Evolutionary conservation across 495 filamentous ascomycete species (phyloP).

Genomic region (Penicillium lividum): DNA sequence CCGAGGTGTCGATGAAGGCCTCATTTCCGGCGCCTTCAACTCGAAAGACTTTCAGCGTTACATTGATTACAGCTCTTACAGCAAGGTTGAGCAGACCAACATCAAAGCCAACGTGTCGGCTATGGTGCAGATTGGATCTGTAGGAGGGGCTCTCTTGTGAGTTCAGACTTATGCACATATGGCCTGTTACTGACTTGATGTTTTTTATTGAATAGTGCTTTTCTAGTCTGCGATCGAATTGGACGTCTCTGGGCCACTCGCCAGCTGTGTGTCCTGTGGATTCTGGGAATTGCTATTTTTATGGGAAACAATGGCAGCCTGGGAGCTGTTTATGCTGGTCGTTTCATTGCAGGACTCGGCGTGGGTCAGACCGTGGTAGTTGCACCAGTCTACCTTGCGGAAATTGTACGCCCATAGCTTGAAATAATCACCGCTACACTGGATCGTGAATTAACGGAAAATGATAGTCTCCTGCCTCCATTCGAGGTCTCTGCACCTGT

Average conservation of each 20-base stretch:
- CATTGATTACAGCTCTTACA: slow-evolving; percentile 58
- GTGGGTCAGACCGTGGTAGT: slow-evolving; percentile 70
- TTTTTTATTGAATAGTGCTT: slow-evolving; percentile 45
- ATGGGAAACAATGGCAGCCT: slow-evolving; percentile 62
- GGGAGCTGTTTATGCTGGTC: slow-evolving; percentile 64
- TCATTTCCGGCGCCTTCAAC: slow-evolving; percentile 67
- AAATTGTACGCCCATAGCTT: slow-evolving; percentile 34
- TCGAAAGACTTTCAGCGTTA: slow-evolving; percentile 60
- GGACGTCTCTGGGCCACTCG: slow-evolving; percentile 71
- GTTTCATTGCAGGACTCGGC: slow-evolving; percentile 68
- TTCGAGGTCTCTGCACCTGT: slow-evolving; percentile 69
- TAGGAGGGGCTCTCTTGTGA: slow-evolving; percentile 63
- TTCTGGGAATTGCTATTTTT: slow-evolving; percentile 67
- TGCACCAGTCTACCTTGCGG: slow-evolving; percentile 53
- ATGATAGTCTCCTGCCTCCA: slow-evolving; percentile 51
- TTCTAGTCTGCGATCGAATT: slow-evolving; percentile 66
- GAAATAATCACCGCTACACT: background rate
- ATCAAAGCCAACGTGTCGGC: slow-evolving; percentile 70
- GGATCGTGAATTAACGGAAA: background rate
- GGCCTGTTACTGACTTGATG: background rate
- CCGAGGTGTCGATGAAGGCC: slow-evolving; percentile 65
- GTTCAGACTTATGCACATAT: slow-evolving; percentile 13
- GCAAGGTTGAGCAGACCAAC: slow-evolving; percentile 53
- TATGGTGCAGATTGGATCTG: slow-evolving; percentile 72
- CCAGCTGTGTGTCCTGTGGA: slow-evolving; percentile 65